Percentiles rank a stretch among this genome's conserved stretches.
Conservation (phyloP, 2,329 filamentous ascomycete genomes). For the Fusarium fujikuroi region DNA sequence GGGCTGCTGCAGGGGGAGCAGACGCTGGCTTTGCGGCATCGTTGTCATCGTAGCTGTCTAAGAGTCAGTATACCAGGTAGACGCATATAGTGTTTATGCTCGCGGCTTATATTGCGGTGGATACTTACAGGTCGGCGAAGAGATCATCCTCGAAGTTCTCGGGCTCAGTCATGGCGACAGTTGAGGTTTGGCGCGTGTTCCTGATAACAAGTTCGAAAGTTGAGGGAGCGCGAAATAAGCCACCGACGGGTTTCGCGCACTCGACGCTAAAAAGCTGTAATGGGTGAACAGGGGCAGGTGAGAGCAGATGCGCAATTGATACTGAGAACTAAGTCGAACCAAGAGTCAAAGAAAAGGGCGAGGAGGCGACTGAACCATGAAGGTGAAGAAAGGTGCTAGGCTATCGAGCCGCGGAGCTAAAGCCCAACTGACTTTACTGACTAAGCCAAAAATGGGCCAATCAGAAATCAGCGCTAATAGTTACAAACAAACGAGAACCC, state of each 20-base stretch:
- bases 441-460: constrained; percentile 32
- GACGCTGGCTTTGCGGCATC: constrained; percentile 56
- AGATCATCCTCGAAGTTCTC: constrained; percentile 93
- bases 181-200: constrained; percentile 12
- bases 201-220: constrained; percentile 12
- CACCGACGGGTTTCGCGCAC: background rate
- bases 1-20: constrained; percentile 44
- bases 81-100: background rate
- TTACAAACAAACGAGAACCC: background rate
- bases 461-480: constrained; percentile 17
- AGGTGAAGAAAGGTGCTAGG: constrained; percentile 19
- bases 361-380: constrained; percentile 27
- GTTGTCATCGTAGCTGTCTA: constrained; percentile 73
- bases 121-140: constrained; percentile 88
- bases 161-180: constrained; percentile 75
- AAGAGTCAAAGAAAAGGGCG: constrained; percentile 22
- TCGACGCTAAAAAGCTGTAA: background rate
- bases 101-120: background rate
- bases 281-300: background rate
- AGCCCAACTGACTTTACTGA: constrained; percentile 29
- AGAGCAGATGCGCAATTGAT: background rate
- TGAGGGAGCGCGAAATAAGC: constrained; percentile 4
- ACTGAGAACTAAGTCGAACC: constrained; percentile 7
- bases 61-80: constrained; percentile 8
- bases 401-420: constrained; percentile 32